Conservation (phyloP, 2,329 filamentous ascomycete species). For the Bipolaris bicolor region DNA sequence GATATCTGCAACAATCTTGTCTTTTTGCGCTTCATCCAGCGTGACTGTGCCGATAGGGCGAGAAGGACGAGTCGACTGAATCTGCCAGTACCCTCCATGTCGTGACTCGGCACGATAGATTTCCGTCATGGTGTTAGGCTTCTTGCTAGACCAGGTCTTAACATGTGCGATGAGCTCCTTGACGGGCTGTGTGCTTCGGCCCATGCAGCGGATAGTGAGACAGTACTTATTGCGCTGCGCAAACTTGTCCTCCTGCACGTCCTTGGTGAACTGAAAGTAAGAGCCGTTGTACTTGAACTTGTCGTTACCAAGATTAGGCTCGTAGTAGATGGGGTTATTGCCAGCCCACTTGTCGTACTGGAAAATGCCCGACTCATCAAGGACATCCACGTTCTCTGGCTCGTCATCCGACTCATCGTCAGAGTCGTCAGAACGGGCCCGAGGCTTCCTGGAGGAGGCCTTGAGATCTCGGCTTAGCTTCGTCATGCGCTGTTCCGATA, state of each 20-base stretch:
- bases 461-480: conserved; percentile 46
- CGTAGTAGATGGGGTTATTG: conserved; percentile 56
- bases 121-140: conserved; percentile 52
- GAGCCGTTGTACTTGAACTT: conserved; percentile 53
- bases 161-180: conserved; percentile 55
- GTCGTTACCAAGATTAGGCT: conserved; percentile 56
- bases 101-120: conserved; percentile 52
- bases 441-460: conserved; percentile 46
- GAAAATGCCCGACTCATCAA: conserved; percentile 48
- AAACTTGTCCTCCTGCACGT: conserved; percentile 23
- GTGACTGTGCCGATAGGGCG: conserved; percentile 78
- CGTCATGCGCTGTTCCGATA: conserved; percentile 50
- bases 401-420: background rate
- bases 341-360: conserved; percentile 58
- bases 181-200: conserved; percentile 56
- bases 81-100: conserved; percentile 47
- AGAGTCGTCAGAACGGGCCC: conserved; percentile 24
- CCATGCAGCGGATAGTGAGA: conserved; percentile 52
- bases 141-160: conserved; percentile 53
- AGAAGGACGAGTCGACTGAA: conserved; percentile 62
- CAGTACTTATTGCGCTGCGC: conserved; percentile 7
- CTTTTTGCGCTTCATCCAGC: conserved; percentile 70
- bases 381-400: conserved; percentile 26
- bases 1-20: conserved; percentile 70
- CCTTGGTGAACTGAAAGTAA: conserved; percentile 50